Evolutionary conservation across 306 rosid genomes (phyloP).

Genomic region (Quercus alba): DNA sequence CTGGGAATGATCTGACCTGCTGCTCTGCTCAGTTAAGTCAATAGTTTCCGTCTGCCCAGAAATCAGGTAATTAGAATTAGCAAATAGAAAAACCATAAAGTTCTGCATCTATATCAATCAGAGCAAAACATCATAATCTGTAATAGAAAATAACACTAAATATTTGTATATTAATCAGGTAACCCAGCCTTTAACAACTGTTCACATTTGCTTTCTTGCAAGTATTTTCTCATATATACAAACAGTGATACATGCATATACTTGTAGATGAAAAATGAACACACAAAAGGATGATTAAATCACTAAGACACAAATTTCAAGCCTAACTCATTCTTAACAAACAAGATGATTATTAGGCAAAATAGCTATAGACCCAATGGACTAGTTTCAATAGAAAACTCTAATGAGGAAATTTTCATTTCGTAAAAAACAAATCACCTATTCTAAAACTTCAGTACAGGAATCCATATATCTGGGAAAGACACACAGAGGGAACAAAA

Average conservation of each 20-base stretch:
- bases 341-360: not conserved
- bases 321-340: not conserved
- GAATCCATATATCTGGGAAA: not conserved
- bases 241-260: not conserved
- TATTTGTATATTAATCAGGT: no score
- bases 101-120: not conserved
- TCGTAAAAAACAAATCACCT: not conserved
- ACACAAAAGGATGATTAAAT: not conserved
- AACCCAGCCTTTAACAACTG: not conserved
- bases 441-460: not conserved
- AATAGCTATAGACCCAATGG: not conserved
- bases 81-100: not conserved
- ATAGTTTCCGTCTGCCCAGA: constrained; percentile 74
- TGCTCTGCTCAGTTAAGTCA: constrained; percentile 58
- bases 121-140: not conserved
- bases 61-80: not conserved
- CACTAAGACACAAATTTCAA: not conserved
- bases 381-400: not conserved
- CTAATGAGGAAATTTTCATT: not conserved
- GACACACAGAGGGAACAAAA: not conserved
- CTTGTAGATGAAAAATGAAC: not conserved
- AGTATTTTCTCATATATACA: not conserved
- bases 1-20: constrained; percentile 29
- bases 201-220: no score
- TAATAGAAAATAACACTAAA: not conserved